Evolutionary conservation across 2,329 filamentous ascomycete genomes (phyloP).

Genomic region (Aspergillus sp.): DNA sequence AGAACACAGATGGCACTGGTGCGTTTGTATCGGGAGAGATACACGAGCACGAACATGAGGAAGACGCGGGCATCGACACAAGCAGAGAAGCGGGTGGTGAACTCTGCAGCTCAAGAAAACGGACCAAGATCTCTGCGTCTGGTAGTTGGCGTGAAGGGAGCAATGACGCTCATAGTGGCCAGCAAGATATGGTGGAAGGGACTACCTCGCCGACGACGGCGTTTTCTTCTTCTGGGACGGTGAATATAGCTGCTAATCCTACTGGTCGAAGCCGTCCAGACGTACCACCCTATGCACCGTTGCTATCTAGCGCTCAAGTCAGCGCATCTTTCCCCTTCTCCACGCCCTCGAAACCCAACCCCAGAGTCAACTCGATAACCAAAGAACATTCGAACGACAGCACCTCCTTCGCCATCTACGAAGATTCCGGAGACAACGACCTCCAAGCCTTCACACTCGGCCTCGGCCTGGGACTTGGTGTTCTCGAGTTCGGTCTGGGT

Average conservation of each 20-base stretch:
- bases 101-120: background rate
- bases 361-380: background rate
- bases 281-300: too few relatives aligned
- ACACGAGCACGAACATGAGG: background rate
- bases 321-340: too few relatives aligned
- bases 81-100: background rate
- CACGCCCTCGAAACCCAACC: too few relatives aligned
- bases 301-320: too few relatives aligned
- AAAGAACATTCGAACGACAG: background rate
- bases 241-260: background rate
- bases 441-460: background rate
- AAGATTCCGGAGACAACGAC: slow-evolving; percentile 10
- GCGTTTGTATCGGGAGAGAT: background rate
- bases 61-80: background rate
- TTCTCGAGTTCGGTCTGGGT: too few relatives aligned
- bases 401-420: slow-evolving; percentile 12
- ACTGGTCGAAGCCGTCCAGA: background rate
- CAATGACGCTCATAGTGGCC: too few relatives aligned
- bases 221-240: background rate
- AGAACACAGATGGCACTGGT: too few relatives aligned
- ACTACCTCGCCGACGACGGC: background rate
- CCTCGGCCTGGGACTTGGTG: too few relatives aligned
- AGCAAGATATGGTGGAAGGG: too few relatives aligned
- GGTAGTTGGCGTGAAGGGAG: background rate
- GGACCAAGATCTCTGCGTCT: background rate